Base-by-base conservation (phyloP, 1,139 yeast species). In the Saccharomyces hybrid region DNA sequence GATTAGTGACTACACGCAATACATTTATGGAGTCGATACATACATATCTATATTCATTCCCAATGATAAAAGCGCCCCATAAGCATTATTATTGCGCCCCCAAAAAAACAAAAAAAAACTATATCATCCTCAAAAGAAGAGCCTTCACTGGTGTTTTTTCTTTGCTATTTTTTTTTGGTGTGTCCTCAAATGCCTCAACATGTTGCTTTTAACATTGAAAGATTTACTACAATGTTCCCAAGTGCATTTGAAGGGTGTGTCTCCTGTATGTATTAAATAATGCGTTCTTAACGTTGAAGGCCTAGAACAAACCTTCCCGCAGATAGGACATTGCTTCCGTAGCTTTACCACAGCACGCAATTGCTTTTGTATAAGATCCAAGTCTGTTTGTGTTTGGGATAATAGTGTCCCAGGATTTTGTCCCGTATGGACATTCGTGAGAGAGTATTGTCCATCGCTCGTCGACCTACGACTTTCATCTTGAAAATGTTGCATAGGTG, bases 271-370 rank as follows among this genome's bases (percentile, higher is more conserved):
- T 8, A 90, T 84, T 66, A 87, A 83, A 69, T 81, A 78, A 71
- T 89, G 96, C 2, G 95, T 88, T 66, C 83, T 86, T 56, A 89
- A 74, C 2, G 95, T 85, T 7, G 89, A 83, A 3, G 96, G 96
- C 56, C 96, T 76, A 51, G 88, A 85, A 73, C 90, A 89, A 51
- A 84, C 82, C 69, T 88, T 88, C 53, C 82, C 79, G 69, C 96
- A 89, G 20, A 83, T 77, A 26, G 77, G 75, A 67, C 96, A 89
- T 51, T 65, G 67, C 53, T 64, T 64, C 25, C 63, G 56, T 38
- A 55, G 52, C 41, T 58, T 53, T 2, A 38, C 44, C 44, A 38
- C 44, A 4, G 44, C 44, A 16, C 44, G 44, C 4, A 38, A 11
- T 38, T 38, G 44, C 25, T 38, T 38, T 38, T 38, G 44, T 38